Evolutionary conservation across 129 eudicot species (phyloP), one percentile per base, ranked within the genome.

Genomic region (Lonicera japonica): DNA sequence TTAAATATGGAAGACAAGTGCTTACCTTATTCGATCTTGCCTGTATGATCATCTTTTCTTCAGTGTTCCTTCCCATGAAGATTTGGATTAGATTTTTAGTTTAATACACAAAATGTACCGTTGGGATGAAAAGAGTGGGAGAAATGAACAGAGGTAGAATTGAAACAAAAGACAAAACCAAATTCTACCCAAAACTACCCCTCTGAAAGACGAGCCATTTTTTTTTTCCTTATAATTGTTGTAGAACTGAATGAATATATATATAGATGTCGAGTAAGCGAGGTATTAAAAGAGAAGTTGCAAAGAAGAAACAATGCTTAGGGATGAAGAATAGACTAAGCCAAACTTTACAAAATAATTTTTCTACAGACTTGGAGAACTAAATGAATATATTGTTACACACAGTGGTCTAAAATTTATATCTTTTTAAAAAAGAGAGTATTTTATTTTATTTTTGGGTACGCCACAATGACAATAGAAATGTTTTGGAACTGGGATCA

Each of bases 41-140:
- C 54, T 77, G 83, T 38, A 65, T 61, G 29, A 69, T 60, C 60
- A 69, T 38, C 53, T 79, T 64, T 55, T 81, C 80, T 74, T 75
- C 87, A n/a, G 34, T 54, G 69, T 75, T 81, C 56, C 71, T 85
- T 57, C 81, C 86, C 91, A 77, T 84, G 69, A n/a, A n/a, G n/a
- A 45, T 57, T 60, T 54, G 21, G 57, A 54, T 22, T 23, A 61
- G 25, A n/a, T 46, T 17, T 60, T 56, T 23, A 11, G 60, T 40
- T 53, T 17, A 54, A 76, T 65, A 52, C 45, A 45, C 61, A 55
- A 58, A 56, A 58, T n/a, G n/a, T n/a, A n/a, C 57, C 23, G 51
- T 9, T 39, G 46, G 61, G 48, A 25, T 47, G 11, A 45, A 39
- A 51, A 50, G 9, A 50, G 51, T 45, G 51, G 51, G 51, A 45